These are phyloP conservation scores for Acacia concinna DNA, from an alignment of 331 rosid genomes.

Conservation along the genomic window DNA sequence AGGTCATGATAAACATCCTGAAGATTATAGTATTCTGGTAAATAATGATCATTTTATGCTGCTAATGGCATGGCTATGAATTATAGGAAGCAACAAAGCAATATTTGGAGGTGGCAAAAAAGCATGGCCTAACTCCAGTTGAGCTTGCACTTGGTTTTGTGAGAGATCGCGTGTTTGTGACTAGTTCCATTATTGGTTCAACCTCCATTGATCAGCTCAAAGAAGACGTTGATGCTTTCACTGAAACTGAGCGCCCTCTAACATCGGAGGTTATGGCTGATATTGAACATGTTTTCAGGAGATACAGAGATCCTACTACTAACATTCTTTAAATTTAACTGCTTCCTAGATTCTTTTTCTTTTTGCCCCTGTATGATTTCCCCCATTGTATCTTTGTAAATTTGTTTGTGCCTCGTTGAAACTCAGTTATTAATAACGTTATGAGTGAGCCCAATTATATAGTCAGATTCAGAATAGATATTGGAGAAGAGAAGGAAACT, in stretches of 20 bases:
- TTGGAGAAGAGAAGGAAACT: background rate
- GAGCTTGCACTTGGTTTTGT: slow-evolving; percentile 86
- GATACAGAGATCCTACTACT: slow-evolving; percentile 76
- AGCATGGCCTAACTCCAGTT: slow-evolving; percentile 66
- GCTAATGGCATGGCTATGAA: slow-evolving; percentile 10
- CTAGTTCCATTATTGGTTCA: slow-evolving; percentile 89
- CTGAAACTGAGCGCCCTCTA: slow-evolving; percentile 64
- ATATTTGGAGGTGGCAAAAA: slow-evolving; percentile 68
- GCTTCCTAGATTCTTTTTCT: background rate
- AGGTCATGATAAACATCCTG: slow-evolving; percentile 7
- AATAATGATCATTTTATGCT: slow-evolving; percentile 1
- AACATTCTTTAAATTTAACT: slow-evolving; percentile 35
- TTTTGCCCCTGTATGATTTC: background rate
- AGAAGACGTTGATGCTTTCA: slow-evolving; percentile 76
- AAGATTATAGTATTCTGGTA: slow-evolving; percentile 4
- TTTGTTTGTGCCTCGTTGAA: background rate
- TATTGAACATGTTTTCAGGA: slow-evolving; percentile 65
- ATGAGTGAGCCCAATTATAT: too few species aligned
- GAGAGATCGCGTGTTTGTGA: slow-evolving; percentile 83
- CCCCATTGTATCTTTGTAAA: background rate
- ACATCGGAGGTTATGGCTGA: slow-evolving; percentile 59
- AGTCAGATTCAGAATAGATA: background rate
- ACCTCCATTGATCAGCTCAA: slow-evolving; percentile 78
- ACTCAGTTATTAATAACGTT: background rate
- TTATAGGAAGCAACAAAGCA: slow-evolving; percentile 73